phyloP scores from a whole-genome alignment of 345 rosid species.

The Mallotus nudiflorus region DNA sequence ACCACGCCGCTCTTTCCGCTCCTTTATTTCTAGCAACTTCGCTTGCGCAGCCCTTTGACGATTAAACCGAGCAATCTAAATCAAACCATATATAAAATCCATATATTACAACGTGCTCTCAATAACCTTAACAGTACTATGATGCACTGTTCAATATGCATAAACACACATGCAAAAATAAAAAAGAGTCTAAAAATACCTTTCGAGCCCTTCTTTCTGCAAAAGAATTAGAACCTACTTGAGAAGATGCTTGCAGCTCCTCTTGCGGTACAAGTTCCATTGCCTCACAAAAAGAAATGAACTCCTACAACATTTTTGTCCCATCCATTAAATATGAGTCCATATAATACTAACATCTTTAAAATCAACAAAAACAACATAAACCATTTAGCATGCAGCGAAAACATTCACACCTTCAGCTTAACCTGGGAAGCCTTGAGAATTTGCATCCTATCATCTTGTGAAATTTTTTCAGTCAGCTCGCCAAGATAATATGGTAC shows the following conservation, averaged over 20 bases:
- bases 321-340: conserved; percentile 14
- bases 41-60: conserved; percentile 83
- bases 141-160: too few relatives aligned
- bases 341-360: not conserved
- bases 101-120: not conserved
- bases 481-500: conserved; percentile 83
- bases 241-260: conserved; percentile 53
- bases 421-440: conserved; percentile 60
- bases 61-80: conserved; percentile 81
- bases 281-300: conserved; percentile 78
- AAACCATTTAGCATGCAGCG: too few relatives aligned
- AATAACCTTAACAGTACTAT: not conserved
- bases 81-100: conserved; percentile 8
- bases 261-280: conserved; percentile 81
- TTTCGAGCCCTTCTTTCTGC: conserved; percentile 79
- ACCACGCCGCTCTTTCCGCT: conserved; percentile 79
- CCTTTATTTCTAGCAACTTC: conserved; percentile 79
- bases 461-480: conserved; percentile 62
- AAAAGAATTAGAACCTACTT: conserved; percentile 51
- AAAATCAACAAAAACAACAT: too few relatives aligned
- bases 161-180: too few relatives aligned
- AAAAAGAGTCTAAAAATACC: conserved; percentile 38
- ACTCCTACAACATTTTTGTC: conserved; percentile 54
- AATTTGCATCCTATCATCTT: conserved; percentile 63
- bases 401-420: conserved; percentile 85